These are phyloP conservation scores for Draba incana DNA, from an alignment of 345 rosid species.

Conservation along the genomic window DNA sequence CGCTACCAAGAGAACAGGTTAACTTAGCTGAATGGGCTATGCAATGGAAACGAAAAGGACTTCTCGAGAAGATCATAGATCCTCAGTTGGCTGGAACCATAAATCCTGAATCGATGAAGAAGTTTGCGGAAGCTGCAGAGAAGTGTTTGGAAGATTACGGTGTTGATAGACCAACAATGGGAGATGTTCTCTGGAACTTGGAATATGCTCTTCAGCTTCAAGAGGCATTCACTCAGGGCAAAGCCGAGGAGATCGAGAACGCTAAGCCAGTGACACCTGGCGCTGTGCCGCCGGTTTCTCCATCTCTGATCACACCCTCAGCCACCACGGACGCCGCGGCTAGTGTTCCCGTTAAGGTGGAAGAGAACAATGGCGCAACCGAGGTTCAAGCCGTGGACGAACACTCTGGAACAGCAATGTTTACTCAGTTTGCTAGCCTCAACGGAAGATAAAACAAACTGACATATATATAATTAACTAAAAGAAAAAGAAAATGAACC, in stretches of 20 bases:
- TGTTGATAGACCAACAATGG: slow-evolving; percentile 48
- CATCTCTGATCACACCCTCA: slow-evolving; percentile 40
- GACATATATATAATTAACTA: slow-evolving; percentile 1
- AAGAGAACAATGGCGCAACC: slow-evolving; percentile 47
- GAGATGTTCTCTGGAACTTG: slow-evolving; percentile 49
- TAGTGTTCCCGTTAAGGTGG: slow-evolving; percentile 43
- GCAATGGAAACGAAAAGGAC: slow-evolving; percentile 56
- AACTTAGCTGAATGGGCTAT: slow-evolving; percentile 75
- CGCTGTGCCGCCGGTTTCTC: slow-evolving; percentile 21
- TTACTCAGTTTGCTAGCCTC: slow-evolving; percentile 59
- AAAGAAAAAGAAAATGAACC: slow-evolving; percentile 8
- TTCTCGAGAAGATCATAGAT: slow-evolving; percentile 54
- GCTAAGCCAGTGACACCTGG: slow-evolving; percentile 46
- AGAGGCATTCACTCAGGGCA: slow-evolving; percentile 60
- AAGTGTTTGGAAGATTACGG: slow-evolving; percentile 48
- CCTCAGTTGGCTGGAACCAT: slow-evolving; percentile 52
- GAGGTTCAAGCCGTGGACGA: slow-evolving; percentile 50
- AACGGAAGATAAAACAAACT: slow-evolving; percentile 60
- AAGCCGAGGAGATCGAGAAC: slow-evolving; percentile 52
- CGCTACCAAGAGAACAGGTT: slow-evolving; percentile 68
- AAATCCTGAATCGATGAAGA: slow-evolving; percentile 64
- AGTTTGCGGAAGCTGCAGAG: slow-evolving; percentile 49
- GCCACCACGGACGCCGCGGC: slow-evolving; percentile 34
- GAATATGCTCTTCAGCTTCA: slow-evolving; percentile 70
- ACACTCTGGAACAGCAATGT: slow-evolving; percentile 73